A percentile compares a stretch with the other conserved stretches of the same genome.
Evolutionary conservation across 345 rosid species (phyloP).

Genomic region (Gynandropsis gynandra): DNA sequence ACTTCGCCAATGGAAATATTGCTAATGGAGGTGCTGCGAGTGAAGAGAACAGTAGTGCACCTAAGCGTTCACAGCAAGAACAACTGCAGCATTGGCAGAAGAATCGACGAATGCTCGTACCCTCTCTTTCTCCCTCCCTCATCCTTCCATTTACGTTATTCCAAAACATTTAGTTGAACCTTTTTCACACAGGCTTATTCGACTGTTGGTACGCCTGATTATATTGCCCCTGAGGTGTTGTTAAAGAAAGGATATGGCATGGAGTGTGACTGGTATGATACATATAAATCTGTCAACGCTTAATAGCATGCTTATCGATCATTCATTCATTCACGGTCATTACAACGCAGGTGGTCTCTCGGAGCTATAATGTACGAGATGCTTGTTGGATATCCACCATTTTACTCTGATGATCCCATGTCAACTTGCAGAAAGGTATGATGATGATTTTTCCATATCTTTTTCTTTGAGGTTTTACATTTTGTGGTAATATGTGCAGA

Average conservation of each 20-base stretch:
- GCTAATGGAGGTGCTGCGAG: slow-evolving; percentile 35
- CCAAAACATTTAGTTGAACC: slow-evolving; percentile 3
- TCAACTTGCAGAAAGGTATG: slow-evolving; percentile 84
- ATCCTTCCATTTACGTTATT: background rate
- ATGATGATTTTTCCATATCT: background rate
- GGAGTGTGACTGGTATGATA: slow-evolving; percentile 89
- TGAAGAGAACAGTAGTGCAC: slow-evolving; percentile 33
- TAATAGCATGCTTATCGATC: background rate
- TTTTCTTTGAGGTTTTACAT: background rate
- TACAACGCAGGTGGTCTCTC: slow-evolving; percentile 82
- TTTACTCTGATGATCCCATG: slow-evolving; percentile 89
- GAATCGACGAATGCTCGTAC: slow-evolving; percentile 87
- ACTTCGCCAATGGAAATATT: slow-evolving; percentile 42
- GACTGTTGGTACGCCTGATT: slow-evolving; percentile 93
- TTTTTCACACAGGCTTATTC: slow-evolving; percentile 60
- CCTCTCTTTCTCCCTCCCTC: slow-evolving; percentile 11
- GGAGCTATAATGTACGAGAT: slow-evolving; percentile 93
- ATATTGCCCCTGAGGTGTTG: slow-evolving; percentile 90
- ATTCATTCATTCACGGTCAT: no score
- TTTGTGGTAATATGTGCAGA: slow-evolving; percentile 33
- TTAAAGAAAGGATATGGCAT: slow-evolving; percentile 90
- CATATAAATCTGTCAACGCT: slow-evolving; percentile 7
- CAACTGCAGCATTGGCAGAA: slow-evolving; percentile 88
- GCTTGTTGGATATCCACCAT: slow-evolving; percentile 94
- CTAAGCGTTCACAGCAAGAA: slow-evolving; percentile 81